Conservation (phyloP, 495 filamentous ascomycete genomes). For the Geoglossum glabrum region DNA sequence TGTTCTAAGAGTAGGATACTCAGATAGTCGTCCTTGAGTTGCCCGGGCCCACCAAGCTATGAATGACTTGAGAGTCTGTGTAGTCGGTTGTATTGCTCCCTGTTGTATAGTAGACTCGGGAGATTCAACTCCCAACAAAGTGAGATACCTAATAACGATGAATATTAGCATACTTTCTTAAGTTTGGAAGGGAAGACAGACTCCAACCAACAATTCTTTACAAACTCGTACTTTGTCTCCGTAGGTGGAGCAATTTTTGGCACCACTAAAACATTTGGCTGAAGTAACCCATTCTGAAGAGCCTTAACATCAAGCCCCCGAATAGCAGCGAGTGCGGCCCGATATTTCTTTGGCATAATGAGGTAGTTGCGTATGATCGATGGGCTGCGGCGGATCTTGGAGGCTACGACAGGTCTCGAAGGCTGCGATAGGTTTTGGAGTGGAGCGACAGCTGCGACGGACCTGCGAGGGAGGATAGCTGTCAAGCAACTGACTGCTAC, state of each 20-base stretch:
- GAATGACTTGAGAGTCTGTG: background rate
- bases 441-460: too few relatives aligned
- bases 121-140: background rate
- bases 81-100: background rate
- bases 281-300: background rate
- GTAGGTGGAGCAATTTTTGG: background rate
- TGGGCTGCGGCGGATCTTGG: too few relatives aligned
- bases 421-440: too few relatives aligned
- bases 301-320: background rate
- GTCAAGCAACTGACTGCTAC: too few relatives aligned
- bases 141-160: background rate
- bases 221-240: background rate
- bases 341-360: background rate
- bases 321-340: background rate
- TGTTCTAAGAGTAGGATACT: background rate
- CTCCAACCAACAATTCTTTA: background rate
- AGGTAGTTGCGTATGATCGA: too few relatives aligned
- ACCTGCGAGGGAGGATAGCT: too few relatives aligned
- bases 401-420: too few relatives aligned
- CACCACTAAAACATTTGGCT: background rate
- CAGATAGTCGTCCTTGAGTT: background rate
- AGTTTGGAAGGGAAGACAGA: background rate
- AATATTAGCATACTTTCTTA: background rate
- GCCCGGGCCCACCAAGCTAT: background rate
- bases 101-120: background rate